phyloP scores from a whole-genome alignment of 495 filamentous ascomycete genomes.

The Penicillium argentinense region DNA sequence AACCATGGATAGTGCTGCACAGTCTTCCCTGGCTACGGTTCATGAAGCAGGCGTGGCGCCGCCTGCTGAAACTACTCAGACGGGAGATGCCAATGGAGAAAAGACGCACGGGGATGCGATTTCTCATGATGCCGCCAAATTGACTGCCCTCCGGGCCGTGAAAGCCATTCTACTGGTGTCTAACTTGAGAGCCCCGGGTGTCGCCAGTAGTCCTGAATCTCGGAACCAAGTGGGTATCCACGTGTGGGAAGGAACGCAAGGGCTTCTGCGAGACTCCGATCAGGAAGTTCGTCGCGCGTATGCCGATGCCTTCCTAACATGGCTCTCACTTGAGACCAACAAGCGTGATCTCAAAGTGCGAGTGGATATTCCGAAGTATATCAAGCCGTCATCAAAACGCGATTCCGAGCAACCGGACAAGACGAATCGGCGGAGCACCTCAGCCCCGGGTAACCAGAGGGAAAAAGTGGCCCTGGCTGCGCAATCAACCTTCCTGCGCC shows the following conservation, averaged over 20 bases:
- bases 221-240: conserved; percentile 72
- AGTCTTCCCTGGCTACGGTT: conserved; percentile 40
- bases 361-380: conserved; percentile 51
- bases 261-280: conserved; percentile 77
- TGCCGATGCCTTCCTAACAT: conserved; percentile 74
- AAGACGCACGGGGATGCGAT: conserved; percentile 53
- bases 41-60: conserved; percentile 31
- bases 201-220: conserved; percentile 59
- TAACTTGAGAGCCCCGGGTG: conserved; percentile 61
- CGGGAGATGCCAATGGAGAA: conserved; percentile 23
- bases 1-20: conserved; percentile 34
- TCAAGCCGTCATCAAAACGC: conserved; percentile 30
- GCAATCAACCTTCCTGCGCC: conserved; percentile 70
- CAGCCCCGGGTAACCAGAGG: conserved; percentile 46
- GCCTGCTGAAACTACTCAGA: conserved; percentile 2
- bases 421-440: conserved; percentile 54
- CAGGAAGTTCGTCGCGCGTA: conserved; percentile 78
- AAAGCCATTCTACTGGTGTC: conserved; percentile 78
- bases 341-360: conserved; percentile 61
- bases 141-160: conserved; percentile 75
- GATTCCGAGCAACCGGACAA: conserved; percentile 49
- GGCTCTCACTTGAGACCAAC: conserved; percentile 78
- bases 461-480: conserved; percentile 56
- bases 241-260: conserved; percentile 90
- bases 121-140: conserved; percentile 68